Evolutionary conservation across 2,329 filamentous ascomycete species (phyloP).

Genomic region (Erysiphe pulchra): DNA sequence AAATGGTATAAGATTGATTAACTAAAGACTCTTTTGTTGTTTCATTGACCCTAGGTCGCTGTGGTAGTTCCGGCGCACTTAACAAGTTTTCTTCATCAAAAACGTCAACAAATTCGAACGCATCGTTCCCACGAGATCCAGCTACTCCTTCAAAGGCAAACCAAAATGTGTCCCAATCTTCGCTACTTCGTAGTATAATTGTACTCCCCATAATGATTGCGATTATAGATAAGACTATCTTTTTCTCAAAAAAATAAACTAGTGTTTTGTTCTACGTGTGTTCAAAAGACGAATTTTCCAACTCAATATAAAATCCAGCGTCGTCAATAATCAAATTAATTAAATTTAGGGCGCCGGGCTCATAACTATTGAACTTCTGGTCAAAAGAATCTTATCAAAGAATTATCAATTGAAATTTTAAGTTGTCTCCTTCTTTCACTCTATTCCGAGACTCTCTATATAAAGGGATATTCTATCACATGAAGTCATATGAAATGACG

Average conservation of each 20-base stretch:
- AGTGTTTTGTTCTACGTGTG: neutral
- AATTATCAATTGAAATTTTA: too few relatives aligned
- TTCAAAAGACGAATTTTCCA: neutral
- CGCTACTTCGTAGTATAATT: neutral
- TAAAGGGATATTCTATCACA: too few relatives aligned
- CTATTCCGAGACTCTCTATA: too few relatives aligned
- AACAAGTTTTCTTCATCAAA: neutral
- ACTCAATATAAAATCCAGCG: neutral
- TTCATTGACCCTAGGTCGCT: neutral
- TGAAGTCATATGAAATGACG: too few relatives aligned
- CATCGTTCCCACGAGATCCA: neutral
- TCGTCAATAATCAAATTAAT: neutral
- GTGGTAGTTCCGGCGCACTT: neutral
- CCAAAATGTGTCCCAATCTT: slow-evolving; percentile 1
- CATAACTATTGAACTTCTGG: neutral
- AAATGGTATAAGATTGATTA: neutral
- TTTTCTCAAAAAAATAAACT: too few relatives aligned
- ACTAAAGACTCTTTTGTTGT: neutral
- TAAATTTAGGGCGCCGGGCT: neutral
- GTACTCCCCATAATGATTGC: neutral
- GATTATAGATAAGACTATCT: neutral
- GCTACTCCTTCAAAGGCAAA: slow-evolving; percentile 1
- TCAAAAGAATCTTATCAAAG: too few relatives aligned
- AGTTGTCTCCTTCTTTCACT: too few relatives aligned
- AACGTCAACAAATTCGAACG: neutral